Evolutionary conservation across 441 rosid genomes (phyloP), one percentile per base, ranked within the genome.

Genomic region (Euphorbia celastroides): DNA sequence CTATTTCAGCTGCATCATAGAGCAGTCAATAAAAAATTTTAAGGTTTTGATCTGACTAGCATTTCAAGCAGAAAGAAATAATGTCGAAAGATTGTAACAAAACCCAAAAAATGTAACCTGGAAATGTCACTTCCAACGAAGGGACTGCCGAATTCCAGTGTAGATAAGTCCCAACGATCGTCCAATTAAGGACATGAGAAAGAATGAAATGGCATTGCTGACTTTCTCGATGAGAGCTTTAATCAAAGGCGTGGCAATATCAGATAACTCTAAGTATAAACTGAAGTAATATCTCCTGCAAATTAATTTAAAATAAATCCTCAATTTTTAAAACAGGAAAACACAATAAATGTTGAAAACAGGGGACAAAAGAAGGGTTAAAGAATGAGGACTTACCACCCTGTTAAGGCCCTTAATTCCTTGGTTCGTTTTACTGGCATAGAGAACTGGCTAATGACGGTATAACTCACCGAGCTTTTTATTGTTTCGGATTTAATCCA

Each of bases 121-220:
- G 63, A 68, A 60, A 71, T 36, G 76, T 86, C 82, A 89, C 78
- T 89, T 94, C 97, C 96, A 91, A 62, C 85, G 72, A 52, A 91
- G 82, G 58, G 99, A 84, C 81, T 91, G 96, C 78, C 99, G 82
- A 66, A 94, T 88, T 66, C 97, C 96, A 5, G 96, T 86, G 73
- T 88, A 91, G 77, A 89, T 86, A 70, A 89, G 94, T 64, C 97
- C 97, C 65, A 86, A 73, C 28, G 97, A 89, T 77, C 94, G 86
- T 79, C 96, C 94, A 59, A 89, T 89, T 86, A 91, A 81, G 73
- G 88, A 71, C 63, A 88, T 88, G 4, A 89, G 89, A 80, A 89
- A 88, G 81, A 91, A 94, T 19, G 97, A 91, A 72, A 94, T 79
- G 66, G 88, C 82, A 75, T 80, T 79, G 74, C 96, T 86, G 79